Percentiles rank a stretch among this genome's conserved stretches.
Conservation (phyloP, 768 basidiomycete species). For the Candolleomyces aberdarensis region DNA sequence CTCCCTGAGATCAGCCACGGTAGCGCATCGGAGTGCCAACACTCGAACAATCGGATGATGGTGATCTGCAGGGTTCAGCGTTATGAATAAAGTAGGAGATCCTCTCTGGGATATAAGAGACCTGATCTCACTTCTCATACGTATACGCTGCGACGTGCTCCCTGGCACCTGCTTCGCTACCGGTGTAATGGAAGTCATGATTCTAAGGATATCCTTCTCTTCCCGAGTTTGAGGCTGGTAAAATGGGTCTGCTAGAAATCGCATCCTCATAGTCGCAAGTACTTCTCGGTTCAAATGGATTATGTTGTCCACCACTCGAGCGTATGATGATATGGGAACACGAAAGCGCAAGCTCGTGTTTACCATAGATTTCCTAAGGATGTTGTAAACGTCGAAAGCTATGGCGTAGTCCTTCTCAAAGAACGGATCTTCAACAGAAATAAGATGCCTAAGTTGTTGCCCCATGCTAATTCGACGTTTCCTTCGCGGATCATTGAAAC, state of each 20-base stretch:
- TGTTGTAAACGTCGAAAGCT: neutral
- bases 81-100: constrained; percentile 17
- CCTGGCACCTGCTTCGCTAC: constrained; percentile 14
- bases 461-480: neutral
- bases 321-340: neutral
- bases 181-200: constrained; percentile 2
- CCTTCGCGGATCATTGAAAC: neutral
- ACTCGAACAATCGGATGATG: constrained; percentile 15
- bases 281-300: neutral
- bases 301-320: neutral
- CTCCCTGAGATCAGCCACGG: constrained; percentile 5
- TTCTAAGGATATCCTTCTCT: neutral
- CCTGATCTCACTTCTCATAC: constrained; percentile 17
- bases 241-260: neutral
- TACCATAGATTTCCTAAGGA: neutral
- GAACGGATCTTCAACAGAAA: neutral
- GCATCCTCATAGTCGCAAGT: neutral
- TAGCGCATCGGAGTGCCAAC: constrained; percentile 11
- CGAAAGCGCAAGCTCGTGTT: neutral
- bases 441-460: neutral
- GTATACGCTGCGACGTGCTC: constrained; percentile 14
- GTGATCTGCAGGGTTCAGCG: constrained; percentile 20
- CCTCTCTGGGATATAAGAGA: constrained; percentile 12
- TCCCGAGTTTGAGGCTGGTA: neutral
- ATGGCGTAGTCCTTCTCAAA: neutral